Evolutionary conservation across 805 yeast species (phyloP).

Genomic region (Peterozyma toletana): DNA sequence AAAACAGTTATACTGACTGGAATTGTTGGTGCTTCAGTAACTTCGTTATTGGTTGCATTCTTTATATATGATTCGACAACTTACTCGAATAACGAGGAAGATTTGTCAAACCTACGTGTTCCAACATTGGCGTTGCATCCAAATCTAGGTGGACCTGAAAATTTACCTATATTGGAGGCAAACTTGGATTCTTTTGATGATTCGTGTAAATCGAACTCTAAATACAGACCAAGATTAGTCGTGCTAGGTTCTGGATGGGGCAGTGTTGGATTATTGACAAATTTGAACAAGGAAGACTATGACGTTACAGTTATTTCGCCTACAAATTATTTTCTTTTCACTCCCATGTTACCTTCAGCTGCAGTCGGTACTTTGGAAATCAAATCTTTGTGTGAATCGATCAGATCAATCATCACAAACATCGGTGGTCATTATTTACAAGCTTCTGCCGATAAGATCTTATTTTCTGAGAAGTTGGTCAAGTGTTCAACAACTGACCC

Average conservation of each 20-base stretch:
- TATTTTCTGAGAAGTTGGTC: constrained; percentile 46
- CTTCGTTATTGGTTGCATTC: constrained; percentile 36
- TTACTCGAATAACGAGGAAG: constrained; percentile 36
- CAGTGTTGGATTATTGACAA: constrained; percentile 49
- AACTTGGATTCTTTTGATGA: constrained; percentile 53
- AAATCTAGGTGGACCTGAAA: constrained; percentile 61
- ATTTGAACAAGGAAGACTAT: constrained; percentile 44
- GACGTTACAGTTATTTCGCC: constrained; percentile 65
- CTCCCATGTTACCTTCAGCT: constrained; percentile 64
- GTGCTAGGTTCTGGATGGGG: constrained; percentile 72
- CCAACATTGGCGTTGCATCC: constrained; percentile 49
- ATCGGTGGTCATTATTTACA: constrained; percentile 56
- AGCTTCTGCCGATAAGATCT: constrained; percentile 54
- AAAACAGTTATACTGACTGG: constrained; percentile 20
- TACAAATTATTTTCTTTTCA: constrained; percentile 60
- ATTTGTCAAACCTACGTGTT: constrained; percentile 31
- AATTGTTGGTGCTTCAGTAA: constrained; percentile 33
- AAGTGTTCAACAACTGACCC: constrained; percentile 44
- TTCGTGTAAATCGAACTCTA: constrained; percentile 33
- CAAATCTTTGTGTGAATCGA: constrained; percentile 57
- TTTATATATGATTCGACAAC: constrained; percentile 64
- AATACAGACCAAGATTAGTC: constrained; percentile 49
- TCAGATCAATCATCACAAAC: constrained; percentile 45
- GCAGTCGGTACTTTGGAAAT: constrained; percentile 67
- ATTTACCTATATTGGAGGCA: constrained; percentile 51